These are phyloP conservation scores for Pleurotus platypus DNA, from an alignment of 768 basidiomycete species.

Conservation along the genomic window DNA sequence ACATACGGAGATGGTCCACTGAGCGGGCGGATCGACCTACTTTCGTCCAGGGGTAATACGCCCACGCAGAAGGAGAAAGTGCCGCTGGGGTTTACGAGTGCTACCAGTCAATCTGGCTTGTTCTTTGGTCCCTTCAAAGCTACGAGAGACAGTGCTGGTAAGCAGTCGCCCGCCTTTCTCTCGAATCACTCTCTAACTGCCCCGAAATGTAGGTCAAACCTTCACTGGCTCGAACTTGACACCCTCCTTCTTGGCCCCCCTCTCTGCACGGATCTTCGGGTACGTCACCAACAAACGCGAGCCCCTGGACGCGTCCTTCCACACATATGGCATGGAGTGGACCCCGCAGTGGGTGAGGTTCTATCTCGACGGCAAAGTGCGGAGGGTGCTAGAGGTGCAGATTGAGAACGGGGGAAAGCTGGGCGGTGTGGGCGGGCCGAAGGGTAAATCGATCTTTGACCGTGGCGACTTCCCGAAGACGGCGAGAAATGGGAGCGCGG, in stretches of 20 bases:
- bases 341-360: slow-evolving; percentile 63
- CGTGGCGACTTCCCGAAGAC: slow-evolving; percentile 58
- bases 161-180: not conserved
- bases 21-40: slow-evolving; percentile 26
- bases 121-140: slow-evolving; percentile 3
- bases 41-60: not conserved
- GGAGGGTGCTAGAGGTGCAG: slow-evolving; percentile 57
- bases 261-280: slow-evolving; percentile 29
- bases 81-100: slow-evolving; percentile 17
- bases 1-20: slow-evolving; percentile 64
- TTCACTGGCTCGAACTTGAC: not conserved
- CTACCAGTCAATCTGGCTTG: slow-evolving; percentile 24
- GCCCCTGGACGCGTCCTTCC: slow-evolving; percentile 57
- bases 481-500: slow-evolving; percentile 53
- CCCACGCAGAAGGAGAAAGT: slow-evolving; percentile 8
- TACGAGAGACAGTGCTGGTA: slow-evolving; percentile 2
- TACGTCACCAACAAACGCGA: slow-evolving; percentile 51
- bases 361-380: slow-evolving; percentile 71
- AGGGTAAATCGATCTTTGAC: slow-evolving; percentile 6
- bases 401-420: slow-evolving; percentile 40
- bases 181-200: slow-evolving; percentile 10
- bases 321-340: slow-evolving; percentile 81
- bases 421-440: slow-evolving; percentile 29
- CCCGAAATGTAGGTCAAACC: slow-evolving; percentile 24
- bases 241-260: slow-evolving; percentile 8